Percentiles rank a stretch among this genome's conserved stretches.
Evolutionary conservation across 2,329 filamentous ascomycete species (phyloP).

Genomic region (Sarocladium brachiariae): DNA sequence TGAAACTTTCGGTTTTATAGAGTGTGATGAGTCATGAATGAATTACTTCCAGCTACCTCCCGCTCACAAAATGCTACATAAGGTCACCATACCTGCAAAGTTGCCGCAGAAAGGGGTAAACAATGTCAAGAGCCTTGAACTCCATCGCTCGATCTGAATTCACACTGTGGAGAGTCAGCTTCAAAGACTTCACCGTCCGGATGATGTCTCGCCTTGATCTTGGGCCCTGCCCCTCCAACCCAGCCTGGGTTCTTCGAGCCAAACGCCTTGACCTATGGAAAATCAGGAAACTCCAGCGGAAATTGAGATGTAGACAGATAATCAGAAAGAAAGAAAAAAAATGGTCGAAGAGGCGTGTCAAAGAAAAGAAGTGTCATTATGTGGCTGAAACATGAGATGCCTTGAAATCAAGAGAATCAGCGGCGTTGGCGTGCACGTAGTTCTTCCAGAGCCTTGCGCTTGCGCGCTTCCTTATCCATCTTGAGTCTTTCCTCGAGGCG

Average conservation of each 20-base stretch:
- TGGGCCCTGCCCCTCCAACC: not conserved
- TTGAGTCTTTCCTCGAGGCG: slow-evolving; percentile 55
- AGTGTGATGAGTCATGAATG: not conserved
- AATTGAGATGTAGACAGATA: too few species aligned
- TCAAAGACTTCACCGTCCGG: too few species aligned
- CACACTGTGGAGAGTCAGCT: too few species aligned
- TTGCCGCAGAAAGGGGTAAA: not conserved
- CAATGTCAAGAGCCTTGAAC: not conserved
- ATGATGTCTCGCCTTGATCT: not conserved
- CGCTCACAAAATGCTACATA: slow-evolving; percentile 5
- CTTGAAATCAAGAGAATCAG: slow-evolving; percentile 10
- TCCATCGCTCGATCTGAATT: slow-evolving; percentile 5
- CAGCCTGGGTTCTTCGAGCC: not conserved
- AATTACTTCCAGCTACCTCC: not conserved
- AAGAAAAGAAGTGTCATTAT: too few species aligned
- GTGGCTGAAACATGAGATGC: too few species aligned
- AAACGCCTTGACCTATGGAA: not conserved
- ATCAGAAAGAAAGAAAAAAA: not conserved
- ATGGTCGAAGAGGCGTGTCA: too few species aligned
- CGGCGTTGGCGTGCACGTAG: slow-evolving; percentile 22
- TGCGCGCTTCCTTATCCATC: slow-evolving; percentile 54
- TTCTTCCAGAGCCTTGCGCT: slow-evolving; percentile 33
- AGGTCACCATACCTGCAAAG: not conserved
- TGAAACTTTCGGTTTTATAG: too few species aligned
- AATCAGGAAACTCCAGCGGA: too few species aligned